Evolutionary conservation across 139 green algal species (phyloP), one percentile per base, ranked within the genome.

Genomic region (Chlamydomonas incerta): DNA sequence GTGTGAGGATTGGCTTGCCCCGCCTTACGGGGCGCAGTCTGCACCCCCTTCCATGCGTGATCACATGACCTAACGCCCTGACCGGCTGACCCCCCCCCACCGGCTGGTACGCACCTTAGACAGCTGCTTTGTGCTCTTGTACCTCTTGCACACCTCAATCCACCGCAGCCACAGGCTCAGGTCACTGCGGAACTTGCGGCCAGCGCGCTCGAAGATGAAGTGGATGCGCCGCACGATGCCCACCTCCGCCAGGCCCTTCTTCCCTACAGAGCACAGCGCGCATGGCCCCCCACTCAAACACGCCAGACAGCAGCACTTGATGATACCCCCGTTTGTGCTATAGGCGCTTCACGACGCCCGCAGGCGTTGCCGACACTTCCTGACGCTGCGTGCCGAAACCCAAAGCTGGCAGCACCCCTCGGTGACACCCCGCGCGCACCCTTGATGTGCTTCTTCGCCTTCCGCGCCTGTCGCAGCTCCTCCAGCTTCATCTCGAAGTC

Each of bases 131-230:
- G 76, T 84, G 90, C 91, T 95, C 68, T 88, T 85, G 55, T 72
- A 94, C 18, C 58, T 55, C n/a, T 90, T 87, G 90, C 96, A 97
- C 86, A 91, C 96, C 35, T 93, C 85, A 34, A 99, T 92, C 94
- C 96, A 99, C 20, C 74, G 65, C 69, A 94, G 82, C 97, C 97
- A 99, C 0, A 99, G 87, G 21, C 52, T 3, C 74, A 99, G 69
- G 90, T 99, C 97, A 1, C 94, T 93, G 46, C 90, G 89, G 85
- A 99, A 99, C 77, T 97, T 98, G 75, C 93, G 93, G 3, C 93
- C 89, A 3, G 96, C 95, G 2, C 97, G 93, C 83, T 97, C 93
- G 82, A 94, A 99, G 33, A 98, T 97, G 90, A 98, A 98, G 84
- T 99, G 94, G 11, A 96, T 90, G 46, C 96, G 92, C 24, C 92